These are phyloP conservation scores for Cicer cuneatum DNA, from an alignment of 306 rosid genomes.

Conservation along the genomic window DNA sequence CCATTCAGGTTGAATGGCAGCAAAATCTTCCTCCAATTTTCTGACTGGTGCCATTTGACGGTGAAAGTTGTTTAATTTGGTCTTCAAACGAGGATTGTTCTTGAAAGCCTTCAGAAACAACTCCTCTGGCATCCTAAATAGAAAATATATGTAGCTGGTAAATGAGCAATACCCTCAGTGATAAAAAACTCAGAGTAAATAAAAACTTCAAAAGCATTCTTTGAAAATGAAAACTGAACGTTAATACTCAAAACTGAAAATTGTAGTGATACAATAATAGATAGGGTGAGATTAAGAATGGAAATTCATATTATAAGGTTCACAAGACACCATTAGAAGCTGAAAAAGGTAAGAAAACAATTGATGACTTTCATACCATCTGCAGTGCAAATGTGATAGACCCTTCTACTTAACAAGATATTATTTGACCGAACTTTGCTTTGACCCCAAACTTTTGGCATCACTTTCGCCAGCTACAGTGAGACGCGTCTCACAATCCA, in stretches of 20 bases:
- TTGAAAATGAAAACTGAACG: constrained; percentile 4
- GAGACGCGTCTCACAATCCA: constrained; percentile 92
- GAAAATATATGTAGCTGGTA: constrained; percentile 32
- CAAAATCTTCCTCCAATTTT: constrained; percentile 82
- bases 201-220: constrained; percentile 1
- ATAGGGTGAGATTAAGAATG: constrained; percentile 15
- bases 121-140: constrained; percentile 86
- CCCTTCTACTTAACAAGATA: constrained; percentile 99
- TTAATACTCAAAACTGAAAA: constrained; percentile 1
- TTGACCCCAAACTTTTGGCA: constrained; percentile 66
- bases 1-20: constrained; percentile 95
- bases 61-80: constrained; percentile 80
- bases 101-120: constrained; percentile 86
- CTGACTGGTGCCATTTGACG: constrained; percentile 66
- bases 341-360: constrained; percentile 18
- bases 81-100: constrained; percentile 73
- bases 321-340: constrained; percentile 21
- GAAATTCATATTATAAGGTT: constrained; percentile 23
- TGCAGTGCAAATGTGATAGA: constrained; percentile 82
- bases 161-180: constrained; percentile 39
- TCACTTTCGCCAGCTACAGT: constrained; percentile 71
- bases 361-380: constrained; percentile 63
- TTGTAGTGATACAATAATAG: neutral
- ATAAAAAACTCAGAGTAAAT: constrained; percentile 35
- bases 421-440: constrained; percentile 85